Conservation (phyloP, 2,329 filamentous ascomycete species). For the Zymoseptoria pseudotritici region DNA sequence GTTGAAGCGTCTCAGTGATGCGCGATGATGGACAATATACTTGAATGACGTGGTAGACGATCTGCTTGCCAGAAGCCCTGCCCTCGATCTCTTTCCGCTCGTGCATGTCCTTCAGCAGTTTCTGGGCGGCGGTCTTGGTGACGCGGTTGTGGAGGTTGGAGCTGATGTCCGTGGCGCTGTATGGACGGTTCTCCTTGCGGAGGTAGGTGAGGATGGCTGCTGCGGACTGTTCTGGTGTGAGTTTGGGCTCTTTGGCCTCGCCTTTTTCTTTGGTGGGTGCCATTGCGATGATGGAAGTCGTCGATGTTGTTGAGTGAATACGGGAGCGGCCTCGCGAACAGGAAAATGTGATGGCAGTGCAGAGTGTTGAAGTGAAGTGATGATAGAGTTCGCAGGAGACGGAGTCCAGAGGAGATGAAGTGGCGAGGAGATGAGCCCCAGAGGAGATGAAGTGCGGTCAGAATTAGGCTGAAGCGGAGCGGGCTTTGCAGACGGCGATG, state of each 20-base stretch:
- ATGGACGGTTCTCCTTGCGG: slow-evolving; percentile 27
- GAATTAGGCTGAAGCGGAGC: background rate
- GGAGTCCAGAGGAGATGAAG: background rate
- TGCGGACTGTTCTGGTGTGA: slow-evolving; percentile 25
- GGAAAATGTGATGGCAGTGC: background rate
- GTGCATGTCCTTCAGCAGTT: slow-evolving; percentile 56
- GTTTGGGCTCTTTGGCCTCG: slow-evolving; percentile 22
- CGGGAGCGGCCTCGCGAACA: background rate
- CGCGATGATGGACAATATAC: slow-evolving; percentile 20
- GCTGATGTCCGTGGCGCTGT: slow-evolving; percentile 30
- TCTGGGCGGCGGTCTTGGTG: slow-evolving; percentile 47
- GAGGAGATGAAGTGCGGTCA: background rate
- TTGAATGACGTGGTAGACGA: slow-evolving; percentile 52
- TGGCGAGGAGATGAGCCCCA: background rate
- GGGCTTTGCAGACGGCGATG: background rate
- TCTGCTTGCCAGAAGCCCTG: slow-evolving; percentile 52
- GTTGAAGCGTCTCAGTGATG: background rate
- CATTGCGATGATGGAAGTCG: slow-evolving; percentile 16
- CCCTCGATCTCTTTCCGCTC: slow-evolving; percentile 54
- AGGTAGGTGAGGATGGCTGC: slow-evolving; percentile 27
- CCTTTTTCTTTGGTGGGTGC: slow-evolving; percentile 27
- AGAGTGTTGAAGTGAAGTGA: background rate
- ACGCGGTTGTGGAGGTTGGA: slow-evolving; percentile 30
- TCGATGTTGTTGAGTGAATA: background rate
- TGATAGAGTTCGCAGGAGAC: background rate